These are phyloP conservation scores for Musa itinerans DNA, from an alignment of 176 grass and related monocot species.

Conservation along the genomic window DNA sequence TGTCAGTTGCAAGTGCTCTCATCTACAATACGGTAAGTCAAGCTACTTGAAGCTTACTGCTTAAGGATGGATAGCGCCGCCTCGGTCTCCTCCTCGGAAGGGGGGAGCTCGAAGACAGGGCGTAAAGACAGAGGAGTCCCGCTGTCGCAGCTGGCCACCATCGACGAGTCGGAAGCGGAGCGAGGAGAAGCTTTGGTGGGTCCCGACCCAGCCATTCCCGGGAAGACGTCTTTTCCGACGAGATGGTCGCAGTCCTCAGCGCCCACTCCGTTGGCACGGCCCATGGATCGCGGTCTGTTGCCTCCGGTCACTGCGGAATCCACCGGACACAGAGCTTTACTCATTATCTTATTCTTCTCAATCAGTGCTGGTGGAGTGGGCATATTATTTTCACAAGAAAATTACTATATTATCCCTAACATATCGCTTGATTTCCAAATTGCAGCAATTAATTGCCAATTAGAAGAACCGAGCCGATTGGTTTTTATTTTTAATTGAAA, in stretches of 20 bases:
- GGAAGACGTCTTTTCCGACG: background rate
- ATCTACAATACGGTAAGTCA: background rate
- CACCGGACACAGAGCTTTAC: too few species aligned
- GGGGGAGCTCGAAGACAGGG: background rate
- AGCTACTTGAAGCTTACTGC: background rate
- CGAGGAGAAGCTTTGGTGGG: background rate
- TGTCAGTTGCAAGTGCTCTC: background rate
- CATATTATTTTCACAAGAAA: too few species aligned
- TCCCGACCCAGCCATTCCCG: background rate
- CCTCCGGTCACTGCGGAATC: too few species aligned
- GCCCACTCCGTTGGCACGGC: background rate
- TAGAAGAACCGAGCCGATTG: too few species aligned
- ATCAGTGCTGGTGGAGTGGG: too few species aligned
- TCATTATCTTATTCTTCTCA: too few species aligned
- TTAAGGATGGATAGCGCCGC: background rate
- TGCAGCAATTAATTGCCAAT: too few species aligned
- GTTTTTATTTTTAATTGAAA: too few species aligned
- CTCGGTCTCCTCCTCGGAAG: background rate
- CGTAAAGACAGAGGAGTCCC: background rate
- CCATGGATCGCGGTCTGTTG: too few species aligned
- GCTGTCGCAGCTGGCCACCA: background rate
- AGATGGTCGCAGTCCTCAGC: background rate
- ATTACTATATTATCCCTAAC: too few species aligned
- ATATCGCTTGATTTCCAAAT: too few species aligned
- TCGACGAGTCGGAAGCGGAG: too few species aligned